These are phyloP conservation scores for Phytophthora hybrid DNA, from an alignment of 352 stramenopile genomes.

Conservation along the genomic window DNA sequence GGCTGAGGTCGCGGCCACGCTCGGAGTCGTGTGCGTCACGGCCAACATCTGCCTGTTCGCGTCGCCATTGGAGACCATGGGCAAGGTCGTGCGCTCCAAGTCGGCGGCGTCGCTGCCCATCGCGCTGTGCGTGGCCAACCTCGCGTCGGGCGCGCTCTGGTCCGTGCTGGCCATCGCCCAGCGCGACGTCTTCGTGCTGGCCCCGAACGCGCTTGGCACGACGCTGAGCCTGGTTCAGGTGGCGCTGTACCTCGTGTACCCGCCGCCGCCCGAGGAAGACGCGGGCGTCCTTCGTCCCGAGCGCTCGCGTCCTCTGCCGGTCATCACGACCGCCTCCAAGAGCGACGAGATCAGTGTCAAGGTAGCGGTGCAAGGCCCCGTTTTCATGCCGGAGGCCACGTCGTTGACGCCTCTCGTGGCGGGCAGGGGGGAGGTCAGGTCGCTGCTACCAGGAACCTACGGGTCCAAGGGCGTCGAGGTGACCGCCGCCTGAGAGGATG, in stretches of 20 bases:
- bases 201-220: constrained; percentile 38
- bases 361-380: constrained; percentile 4
- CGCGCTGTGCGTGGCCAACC: constrained; percentile 36
- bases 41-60: constrained; percentile 42
- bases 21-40: constrained; percentile 38
- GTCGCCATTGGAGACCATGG: constrained; percentile 40
- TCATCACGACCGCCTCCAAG: constrained; percentile 20
- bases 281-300: constrained; percentile 4
- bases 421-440: constrained; percentile 5
- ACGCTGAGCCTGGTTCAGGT: constrained; percentile 43
- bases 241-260: constrained; percentile 47
- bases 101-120: constrained; percentile 43
- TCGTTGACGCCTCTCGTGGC: constrained; percentile 23
- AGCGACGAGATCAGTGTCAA: constrained; percentile 22
- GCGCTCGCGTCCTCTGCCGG: constrained; percentile 9
- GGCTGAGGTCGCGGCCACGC: constrained; percentile 16
- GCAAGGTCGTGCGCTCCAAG: constrained; percentile 35
- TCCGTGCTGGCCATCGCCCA: constrained; percentile 27
- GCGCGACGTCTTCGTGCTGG: constrained; percentile 41
- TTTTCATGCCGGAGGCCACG: constrained; percentile 12
- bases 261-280: constrained; percentile 12
- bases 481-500: constrained; percentile 2
- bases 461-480: constrained; percentile 16
- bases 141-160: constrained; percentile 36
- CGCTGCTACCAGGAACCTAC: constrained; percentile 12